Evolutionary conservation across 345 rosid species (phyloP), one percentile per base, ranked within the genome.

Genomic region (Salix viminalis): DNA sequence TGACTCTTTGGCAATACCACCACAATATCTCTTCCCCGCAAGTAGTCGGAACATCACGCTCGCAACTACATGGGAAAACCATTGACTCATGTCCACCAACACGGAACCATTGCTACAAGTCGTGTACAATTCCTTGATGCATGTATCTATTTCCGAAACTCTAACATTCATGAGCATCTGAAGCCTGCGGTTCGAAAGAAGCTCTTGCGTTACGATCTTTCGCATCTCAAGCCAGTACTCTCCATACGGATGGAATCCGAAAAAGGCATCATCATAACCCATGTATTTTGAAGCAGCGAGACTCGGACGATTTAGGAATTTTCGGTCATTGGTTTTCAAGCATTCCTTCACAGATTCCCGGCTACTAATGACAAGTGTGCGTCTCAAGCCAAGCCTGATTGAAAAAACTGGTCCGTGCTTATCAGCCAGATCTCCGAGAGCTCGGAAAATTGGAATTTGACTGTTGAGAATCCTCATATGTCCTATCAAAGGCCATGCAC

Each of bases 401-500:
- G 61, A 15, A 18, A 54, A 54, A 16, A 54, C 61, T 21, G 61
- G 61, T 54, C 61, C 61, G 16, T 54, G 23, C 61, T 54, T 54
- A 18, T 54, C 61, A 54, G 61, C 61, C 61, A 54, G 67, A 72
- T 83, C 78, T 34, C 80, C 95, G 7, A 91, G 86, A 71, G 72
- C 80, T 72, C 75, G 83, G 54, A 74, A 83, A 37, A 82, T 30
- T 12, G 88, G 90, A 26, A 65, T 77, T 41, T 75, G 34, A 72
- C 74, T 82, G 0, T 67, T 71, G 2, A 91, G 87, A 67, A 89
- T 88, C 73, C 77, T 90, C 65, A 92, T 81, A 79, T 90, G 97
- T 23, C 93, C 94, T 41, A 92, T 69, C 54, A 92, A 36, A 18
- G 97, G 94, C 86, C 82, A 87, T 36, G 89, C 85, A 30, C 94